Conservation (phyloP, 805 yeast species). For the Myxozyma monticola region DNA sequence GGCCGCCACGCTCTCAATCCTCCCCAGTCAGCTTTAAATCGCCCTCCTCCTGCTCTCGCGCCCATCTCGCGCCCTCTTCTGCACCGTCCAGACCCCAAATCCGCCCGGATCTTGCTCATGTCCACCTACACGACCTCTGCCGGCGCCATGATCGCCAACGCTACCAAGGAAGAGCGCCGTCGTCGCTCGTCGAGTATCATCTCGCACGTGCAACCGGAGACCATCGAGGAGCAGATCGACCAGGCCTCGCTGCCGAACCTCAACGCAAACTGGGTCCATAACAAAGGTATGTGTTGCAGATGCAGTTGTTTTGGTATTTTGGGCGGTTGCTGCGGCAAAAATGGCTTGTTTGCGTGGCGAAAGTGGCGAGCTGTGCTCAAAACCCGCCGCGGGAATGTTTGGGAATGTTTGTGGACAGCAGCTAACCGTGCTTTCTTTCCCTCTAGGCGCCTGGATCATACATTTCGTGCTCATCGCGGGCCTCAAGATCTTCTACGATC, state of each 20-base stretch:
- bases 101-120: no score
- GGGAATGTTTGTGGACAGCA: no score
- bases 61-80: no score
- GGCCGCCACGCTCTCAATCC: no score
- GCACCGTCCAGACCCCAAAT: no score
- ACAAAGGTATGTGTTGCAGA: slow-evolving; percentile 55
- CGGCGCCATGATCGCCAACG: slow-evolving; percentile 19
- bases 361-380: no score
- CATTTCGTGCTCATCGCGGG: slow-evolving; percentile 80
- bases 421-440: no score
- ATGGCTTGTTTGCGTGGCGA: no score
- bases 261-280: slow-evolving; percentile 95
- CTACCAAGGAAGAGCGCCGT: slow-evolving; percentile 38
- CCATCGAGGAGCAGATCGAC: slow-evolving; percentile 86
- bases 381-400: no score
- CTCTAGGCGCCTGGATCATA: slow-evolving; percentile 75
- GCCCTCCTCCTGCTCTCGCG: no score
- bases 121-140: slow-evolving; percentile 21
- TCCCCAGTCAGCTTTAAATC: no score
- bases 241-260: slow-evolving; percentile 85
- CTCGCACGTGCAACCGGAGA: slow-evolving; percentile 91
- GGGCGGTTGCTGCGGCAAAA: background rate
- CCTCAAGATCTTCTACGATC: slow-evolving; percentile 72
- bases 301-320: background rate
- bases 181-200: slow-evolving; percentile 87